phyloP scores from a whole-genome alignment of 225 moss, liverwort and hornwort species.

The Climacium dendroides region DNA sequence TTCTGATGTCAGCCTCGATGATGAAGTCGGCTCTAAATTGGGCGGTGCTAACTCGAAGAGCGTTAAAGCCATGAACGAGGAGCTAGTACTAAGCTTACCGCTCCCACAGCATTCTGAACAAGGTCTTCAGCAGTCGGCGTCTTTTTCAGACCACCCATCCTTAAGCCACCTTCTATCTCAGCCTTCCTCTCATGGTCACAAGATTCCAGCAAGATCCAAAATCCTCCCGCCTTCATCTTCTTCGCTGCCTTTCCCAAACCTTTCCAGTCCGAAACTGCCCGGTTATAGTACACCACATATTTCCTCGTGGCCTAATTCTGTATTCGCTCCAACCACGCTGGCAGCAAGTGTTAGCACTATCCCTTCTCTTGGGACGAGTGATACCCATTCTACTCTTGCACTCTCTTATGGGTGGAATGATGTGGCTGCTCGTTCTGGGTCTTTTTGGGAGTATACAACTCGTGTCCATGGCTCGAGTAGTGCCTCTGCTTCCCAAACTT shows the following conservation, averaged over 20 bases:
- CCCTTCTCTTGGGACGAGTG: background rate
- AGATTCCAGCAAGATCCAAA: background rate
- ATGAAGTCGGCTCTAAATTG: background rate
- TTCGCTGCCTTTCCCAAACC: background rate
- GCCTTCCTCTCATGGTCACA: background rate
- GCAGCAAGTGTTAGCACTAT: background rate
- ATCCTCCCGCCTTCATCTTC: background rate
- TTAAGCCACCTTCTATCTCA: background rate
- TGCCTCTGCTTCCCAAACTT: background rate
- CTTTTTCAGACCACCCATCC: background rate
- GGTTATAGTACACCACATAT: background rate
- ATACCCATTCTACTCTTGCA: background rate
- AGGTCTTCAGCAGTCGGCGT: background rate
- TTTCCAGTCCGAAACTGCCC: background rate
- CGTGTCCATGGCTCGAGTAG: background rate
- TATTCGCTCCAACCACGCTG: background rate
- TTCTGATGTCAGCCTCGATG: conserved; percentile 52
- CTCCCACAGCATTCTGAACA: background rate
- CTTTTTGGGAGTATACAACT: conserved; percentile 6
- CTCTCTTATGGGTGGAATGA: conserved; percentile 1
- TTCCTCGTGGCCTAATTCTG: conserved; percentile 4
- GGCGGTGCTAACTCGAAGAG: conserved; percentile 9
- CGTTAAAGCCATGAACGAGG: conserved; percentile 10
- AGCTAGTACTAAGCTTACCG: background rate
- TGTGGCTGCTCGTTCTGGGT: background rate